These are phyloP conservation scores for Phytophthora brassicae DNA, from an alignment of 352 stramenopile species.

Conservation along the genomic window DNA sequence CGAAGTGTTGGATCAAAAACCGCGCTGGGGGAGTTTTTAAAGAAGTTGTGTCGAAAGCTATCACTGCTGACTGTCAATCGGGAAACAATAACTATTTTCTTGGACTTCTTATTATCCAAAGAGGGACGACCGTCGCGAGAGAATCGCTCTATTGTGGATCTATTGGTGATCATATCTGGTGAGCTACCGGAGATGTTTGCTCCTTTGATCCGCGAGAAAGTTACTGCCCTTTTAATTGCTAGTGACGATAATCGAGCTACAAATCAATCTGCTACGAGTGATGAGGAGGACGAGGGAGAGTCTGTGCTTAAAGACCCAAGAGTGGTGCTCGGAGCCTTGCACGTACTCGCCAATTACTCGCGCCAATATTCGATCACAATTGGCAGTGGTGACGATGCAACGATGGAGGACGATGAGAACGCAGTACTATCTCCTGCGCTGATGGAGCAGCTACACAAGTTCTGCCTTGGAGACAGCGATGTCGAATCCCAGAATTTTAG, in stretches of 20 bases:
- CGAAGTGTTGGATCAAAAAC: slow-evolving; percentile 82
- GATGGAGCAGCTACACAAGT: slow-evolving; percentile 45
- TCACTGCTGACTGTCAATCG: slow-evolving; percentile 71
- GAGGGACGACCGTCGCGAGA: slow-evolving; percentile 33
- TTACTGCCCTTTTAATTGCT: slow-evolving; percentile 50
- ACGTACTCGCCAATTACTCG: slow-evolving; percentile 58
- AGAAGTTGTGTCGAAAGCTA: slow-evolving; percentile 82
- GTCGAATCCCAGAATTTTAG: slow-evolving; percentile 29
- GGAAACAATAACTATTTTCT: slow-evolving; percentile 31
- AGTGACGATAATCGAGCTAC: slow-evolving; percentile 2
- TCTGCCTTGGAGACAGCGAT: slow-evolving; percentile 44
- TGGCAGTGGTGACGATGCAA: slow-evolving; percentile 11
- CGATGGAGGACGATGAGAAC: slow-evolving; percentile 24
- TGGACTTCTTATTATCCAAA: slow-evolving; percentile 46
- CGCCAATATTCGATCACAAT: slow-evolving; percentile 39
- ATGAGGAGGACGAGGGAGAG: slow-evolving; percentile 42
- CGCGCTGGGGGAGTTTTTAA: slow-evolving; percentile 72
- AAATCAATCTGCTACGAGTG: slow-evolving; percentile 19
- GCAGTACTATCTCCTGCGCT: slow-evolving; percentile 36
- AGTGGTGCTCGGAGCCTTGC: slow-evolving; percentile 52
- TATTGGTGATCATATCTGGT: slow-evolving; percentile 55
- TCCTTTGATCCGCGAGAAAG: slow-evolving; percentile 50
- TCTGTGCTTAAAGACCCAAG: slow-evolving; percentile 37
- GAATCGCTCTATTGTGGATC: slow-evolving; percentile 56
- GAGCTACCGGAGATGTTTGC: slow-evolving; percentile 53